Evolutionary conservation across 2,329 filamentous ascomycete species (phyloP).

Genomic region (Chaetothyriales sp.): DNA sequence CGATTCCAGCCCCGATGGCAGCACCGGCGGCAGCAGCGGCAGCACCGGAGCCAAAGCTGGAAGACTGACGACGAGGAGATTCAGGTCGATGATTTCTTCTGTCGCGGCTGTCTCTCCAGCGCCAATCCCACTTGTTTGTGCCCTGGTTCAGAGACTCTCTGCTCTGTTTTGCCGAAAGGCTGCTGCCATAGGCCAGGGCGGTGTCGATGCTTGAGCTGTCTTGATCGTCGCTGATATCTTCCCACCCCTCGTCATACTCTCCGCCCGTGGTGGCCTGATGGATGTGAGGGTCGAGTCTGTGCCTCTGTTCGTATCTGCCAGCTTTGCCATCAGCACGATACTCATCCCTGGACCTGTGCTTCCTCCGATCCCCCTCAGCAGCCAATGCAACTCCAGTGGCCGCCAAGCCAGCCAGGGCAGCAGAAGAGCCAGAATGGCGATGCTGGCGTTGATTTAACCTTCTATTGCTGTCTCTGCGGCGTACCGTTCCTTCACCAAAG

Average conservation of each 20-base stretch:
- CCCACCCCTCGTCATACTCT: conserved; percentile 42
- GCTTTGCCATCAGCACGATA: conserved; percentile 9
- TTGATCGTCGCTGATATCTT: conserved; percentile 42
- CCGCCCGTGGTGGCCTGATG: conserved; percentile 8
- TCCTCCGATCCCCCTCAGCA: conserved; percentile 20
- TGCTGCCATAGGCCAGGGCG: conserved; percentile 46
- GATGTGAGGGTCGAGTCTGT: conserved; percentile 4
- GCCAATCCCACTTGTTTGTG: conserved; percentile 41
- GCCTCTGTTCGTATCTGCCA: conserved; percentile 1
- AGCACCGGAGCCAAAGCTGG: conserved; percentile 1
- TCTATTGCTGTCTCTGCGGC: conserved; percentile 21
- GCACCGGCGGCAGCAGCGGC: conserved; percentile 26
- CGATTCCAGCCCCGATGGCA: conserved; percentile 28
- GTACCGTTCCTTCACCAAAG: conserved; percentile 44
- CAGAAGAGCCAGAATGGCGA: conserved; percentile 26
- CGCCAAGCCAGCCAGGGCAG: conserved; percentile 34
- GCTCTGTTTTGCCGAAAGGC: conserved; percentile 27
- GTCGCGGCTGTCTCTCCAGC: conserved; percentile 38
- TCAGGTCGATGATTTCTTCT: conserved; percentile 23
- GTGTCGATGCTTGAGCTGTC: conserved; percentile 40
- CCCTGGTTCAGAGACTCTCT: conserved; percentile 32
- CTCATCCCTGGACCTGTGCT: conserved; percentile 10
- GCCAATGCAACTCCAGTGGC: conserved; percentile 34
- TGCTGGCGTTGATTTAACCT: conserved; percentile 12
- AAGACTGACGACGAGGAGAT: background rate